Evolutionary conservation across 176 grass and related monocot genomes (phyloP).

Genomic region (Zizania latifolia): DNA sequence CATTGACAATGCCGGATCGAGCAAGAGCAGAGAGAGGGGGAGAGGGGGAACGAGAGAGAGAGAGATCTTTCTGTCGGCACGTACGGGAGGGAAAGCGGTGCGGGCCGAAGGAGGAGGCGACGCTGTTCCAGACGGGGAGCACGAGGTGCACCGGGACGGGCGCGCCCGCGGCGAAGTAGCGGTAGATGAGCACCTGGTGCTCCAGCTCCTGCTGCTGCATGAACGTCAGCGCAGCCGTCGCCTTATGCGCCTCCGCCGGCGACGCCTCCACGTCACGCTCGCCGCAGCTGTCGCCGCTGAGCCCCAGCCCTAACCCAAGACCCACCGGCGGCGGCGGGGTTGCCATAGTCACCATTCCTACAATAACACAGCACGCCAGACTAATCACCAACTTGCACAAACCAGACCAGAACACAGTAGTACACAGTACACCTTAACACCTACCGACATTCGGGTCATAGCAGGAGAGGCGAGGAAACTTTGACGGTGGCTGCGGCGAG

Average conservation of each 20-base stretch:
- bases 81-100: slow-evolving; percentile 78
- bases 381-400: background rate
- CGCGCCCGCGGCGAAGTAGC: too few species aligned
- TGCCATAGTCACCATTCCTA: slow-evolving; percentile 68
- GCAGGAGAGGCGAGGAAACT: slow-evolving; percentile 57
- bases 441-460: slow-evolving; percentile 38
- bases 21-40: too few species aligned
- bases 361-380: background rate
- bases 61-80: background rate
- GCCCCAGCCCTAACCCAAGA: slow-evolving; percentile 60
- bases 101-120: slow-evolving; percentile 72
- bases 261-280: background rate
- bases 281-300: slow-evolving; percentile 23
- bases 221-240: slow-evolving; percentile 68
- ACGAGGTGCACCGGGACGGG: too few species aligned
- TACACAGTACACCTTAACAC: background rate
- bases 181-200: slow-evolving; percentile 98
- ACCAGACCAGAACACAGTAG: background rate
- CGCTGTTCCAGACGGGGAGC: too few species aligned
- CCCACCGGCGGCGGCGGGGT: slow-evolving; percentile 45
- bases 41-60: background rate
- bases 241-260: background rate
- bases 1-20: background rate
- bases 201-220: slow-evolving; percentile 99
- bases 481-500: slow-evolving; percentile 46